Evolutionary conservation across 148 eudicot species (phyloP).

Genomic region (Persicaria tinctoria): DNA sequence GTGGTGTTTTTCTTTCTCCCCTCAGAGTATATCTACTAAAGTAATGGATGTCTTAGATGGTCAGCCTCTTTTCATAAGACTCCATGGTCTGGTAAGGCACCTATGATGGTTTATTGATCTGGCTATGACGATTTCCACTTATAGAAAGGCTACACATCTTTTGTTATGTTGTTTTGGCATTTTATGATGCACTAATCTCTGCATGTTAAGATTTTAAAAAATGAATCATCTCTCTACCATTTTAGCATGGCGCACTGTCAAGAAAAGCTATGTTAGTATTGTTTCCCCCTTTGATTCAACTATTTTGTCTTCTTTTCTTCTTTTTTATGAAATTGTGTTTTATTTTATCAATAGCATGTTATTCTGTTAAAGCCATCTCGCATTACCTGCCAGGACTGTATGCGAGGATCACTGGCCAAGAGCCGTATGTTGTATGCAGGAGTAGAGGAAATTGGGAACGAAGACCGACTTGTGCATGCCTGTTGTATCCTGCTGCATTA

Average conservation of each 20-base stretch:
- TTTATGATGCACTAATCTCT: too few relatives aligned
- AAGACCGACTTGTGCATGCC: constrained; percentile 62
- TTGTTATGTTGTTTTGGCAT: not conserved
- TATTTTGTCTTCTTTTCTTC: too few relatives aligned
- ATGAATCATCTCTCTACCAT: not conserved
- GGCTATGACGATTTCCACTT: not conserved
- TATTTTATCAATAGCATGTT: not conserved
- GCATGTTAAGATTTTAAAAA: not conserved
- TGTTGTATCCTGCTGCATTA: constrained; percentile 66
- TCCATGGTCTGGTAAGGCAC: constrained; percentile 70
- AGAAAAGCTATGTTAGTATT: not conserved
- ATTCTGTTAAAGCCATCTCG: not conserved
- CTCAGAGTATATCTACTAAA: constrained; percentile 43
- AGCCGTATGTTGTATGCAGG: constrained; percentile 78
- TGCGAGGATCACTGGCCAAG: constrained; percentile 60
- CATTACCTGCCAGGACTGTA: constrained; percentile 44
- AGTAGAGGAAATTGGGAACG: constrained; percentile 66
- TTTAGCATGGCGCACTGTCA: not conserved
- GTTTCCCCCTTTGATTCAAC: not conserved
- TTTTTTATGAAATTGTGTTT: not conserved
- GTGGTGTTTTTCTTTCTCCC: not conserved
- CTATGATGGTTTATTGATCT: constrained; percentile 1
- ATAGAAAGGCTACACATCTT: not conserved
- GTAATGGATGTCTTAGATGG: constrained; percentile 58
- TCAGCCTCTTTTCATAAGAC: constrained; percentile 56